Base-by-base conservation (phyloP, 1,284 basidiomycete species). In the Caloboletus firmus region DNA sequence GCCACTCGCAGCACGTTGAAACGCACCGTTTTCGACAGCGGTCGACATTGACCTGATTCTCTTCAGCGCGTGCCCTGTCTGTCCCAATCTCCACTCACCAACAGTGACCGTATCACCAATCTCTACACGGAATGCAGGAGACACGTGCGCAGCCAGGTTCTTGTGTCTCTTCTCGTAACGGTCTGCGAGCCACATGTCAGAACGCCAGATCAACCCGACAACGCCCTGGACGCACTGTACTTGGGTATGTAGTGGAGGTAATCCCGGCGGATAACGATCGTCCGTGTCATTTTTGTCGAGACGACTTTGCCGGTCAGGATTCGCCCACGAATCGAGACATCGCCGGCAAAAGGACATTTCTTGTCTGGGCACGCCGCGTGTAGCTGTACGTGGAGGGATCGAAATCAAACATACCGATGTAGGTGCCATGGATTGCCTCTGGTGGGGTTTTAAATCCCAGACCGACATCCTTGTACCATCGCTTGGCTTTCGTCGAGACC, bases 381-480 rank as follows among this genome's bases (percentile, higher is more conserved):
- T 46, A 54, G 45, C 47, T n/a, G 32, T 51, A 40, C 18, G 18
- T 5, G 15, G 26, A 42, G 34, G 15, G n/a, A 45, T 31, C 43
- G 26, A 20, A 18, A 40, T 22, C 20, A 39, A 30, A 79, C 89
- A 61, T 71, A 93, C 91, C 93, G 72, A 99, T 93, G 82, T 99
- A 99, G 66, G 92, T 91, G 70, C 95, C 97, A 63, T 86, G 93
- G 73, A 99, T 93, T 58, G 97, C 97, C 71, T 98, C 96, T 68
- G 85, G 69, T 56, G 97, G 97, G 54, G 95, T 99, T 87, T 96
- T 96, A 82, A 94, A 97, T 54, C 94, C 95, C 57, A 98, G 81
- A 70, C 95, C 95, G 73, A 97, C 91, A 78, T 98, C 94, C 83
- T 98, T 99, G 83, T 94, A 98, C 97, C 97, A 99, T 75, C 97